Percentiles rank a stretch among this genome's conserved stretches.
Conservation (phyloP, 2,329 filamentous ascomycete genomes). For the Paraphoma sp. region DNA sequence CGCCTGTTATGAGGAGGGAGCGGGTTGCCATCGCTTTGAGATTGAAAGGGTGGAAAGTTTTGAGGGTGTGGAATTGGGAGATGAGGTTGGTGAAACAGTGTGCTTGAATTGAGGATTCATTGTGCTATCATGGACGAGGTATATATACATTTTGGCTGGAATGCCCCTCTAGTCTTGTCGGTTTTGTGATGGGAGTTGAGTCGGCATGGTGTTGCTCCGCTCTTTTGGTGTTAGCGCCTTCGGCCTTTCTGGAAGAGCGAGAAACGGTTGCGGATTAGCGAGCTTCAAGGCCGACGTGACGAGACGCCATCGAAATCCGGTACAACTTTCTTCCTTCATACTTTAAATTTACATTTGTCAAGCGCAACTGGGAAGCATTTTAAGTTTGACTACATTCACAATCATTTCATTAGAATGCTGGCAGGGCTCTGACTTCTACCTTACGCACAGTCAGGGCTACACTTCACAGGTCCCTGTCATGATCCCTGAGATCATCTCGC, state of each 20-base stretch:
- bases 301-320: background rate
- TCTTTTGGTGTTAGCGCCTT: background rate
- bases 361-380: background rate
- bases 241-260: background rate
- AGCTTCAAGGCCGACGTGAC: background rate
- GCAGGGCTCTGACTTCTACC: too few relatives aligned
- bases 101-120: background rate
- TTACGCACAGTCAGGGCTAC: too few relatives aligned
- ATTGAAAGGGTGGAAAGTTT: background rate
- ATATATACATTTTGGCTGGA: background rate
- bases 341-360: background rate
- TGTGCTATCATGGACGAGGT: background rate
- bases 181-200: background rate
- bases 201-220: slow-evolving; percentile 1
- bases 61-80: too few relatives aligned
- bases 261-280: background rate
- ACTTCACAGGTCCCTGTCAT: too few relatives aligned
- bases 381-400: too few relatives aligned
- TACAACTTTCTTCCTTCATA: background rate
- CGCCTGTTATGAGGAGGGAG: slow-evolving; percentile 50
- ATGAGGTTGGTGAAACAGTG: background rate
- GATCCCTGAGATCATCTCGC: too few relatives aligned
- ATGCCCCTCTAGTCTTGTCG: background rate
- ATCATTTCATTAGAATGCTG: too few relatives aligned
- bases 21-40: slow-evolving; percentile 6